Evolutionary conservation across 345 rosid genomes (phyloP).

Genomic region (Erucastrum elatum): DNA sequence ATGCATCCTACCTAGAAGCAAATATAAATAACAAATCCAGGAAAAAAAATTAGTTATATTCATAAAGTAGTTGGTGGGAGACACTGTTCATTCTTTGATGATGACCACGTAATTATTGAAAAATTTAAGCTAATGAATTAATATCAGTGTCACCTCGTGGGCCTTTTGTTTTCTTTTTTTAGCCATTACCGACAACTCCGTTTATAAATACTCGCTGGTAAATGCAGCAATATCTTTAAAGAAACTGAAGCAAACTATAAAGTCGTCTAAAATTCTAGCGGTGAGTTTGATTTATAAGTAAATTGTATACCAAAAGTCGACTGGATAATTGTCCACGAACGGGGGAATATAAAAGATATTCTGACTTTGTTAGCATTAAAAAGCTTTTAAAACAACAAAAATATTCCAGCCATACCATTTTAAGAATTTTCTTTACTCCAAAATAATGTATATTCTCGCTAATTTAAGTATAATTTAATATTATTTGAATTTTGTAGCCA

Average conservation of each 20-base stretch:
- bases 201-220: neutral
- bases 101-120: slow-evolving; percentile 38
- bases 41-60: neutral
- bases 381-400: neutral
- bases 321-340: neutral
- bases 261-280: neutral
- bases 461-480: too few relatives aligned
- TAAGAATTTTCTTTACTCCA: too few relatives aligned
- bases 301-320: neutral
- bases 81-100: slow-evolving; percentile 33
- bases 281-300: neutral
- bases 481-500: too few relatives aligned
- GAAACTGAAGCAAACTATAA: neutral
- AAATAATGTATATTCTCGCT: too few relatives aligned
- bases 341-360: neutral
- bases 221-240: neutral
- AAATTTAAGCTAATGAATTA: slow-evolving; percentile 12
- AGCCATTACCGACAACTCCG: slow-evolving; percentile 14
- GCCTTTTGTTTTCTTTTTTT: slow-evolving; percentile 1
- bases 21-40: neutral
- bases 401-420: too few relatives aligned
- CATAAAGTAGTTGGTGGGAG: slow-evolving; percentile 33
- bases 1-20: slow-evolving; percentile 31
- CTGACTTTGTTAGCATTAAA: neutral
- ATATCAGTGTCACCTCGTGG: slow-evolving; percentile 25